Evolutionary conservation across 2,329 filamentous ascomycete species (phyloP).

Genomic region (Phyllosticta citribraziliensis): DNA sequence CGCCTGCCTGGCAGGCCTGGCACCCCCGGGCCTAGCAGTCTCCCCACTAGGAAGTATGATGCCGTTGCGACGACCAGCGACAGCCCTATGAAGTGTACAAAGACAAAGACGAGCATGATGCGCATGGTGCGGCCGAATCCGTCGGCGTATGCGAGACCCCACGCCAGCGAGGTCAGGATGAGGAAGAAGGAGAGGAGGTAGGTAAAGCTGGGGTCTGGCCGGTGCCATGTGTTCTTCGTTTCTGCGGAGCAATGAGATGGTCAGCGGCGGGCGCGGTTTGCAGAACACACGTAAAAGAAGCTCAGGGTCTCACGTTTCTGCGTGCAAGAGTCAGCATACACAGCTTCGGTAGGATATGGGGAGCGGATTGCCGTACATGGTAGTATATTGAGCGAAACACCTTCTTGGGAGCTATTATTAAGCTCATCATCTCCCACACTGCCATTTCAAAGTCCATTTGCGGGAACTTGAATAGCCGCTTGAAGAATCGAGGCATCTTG

Average conservation of each 20-base stretch:
- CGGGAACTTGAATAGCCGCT: constrained; percentile 60
- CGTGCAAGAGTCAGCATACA: background rate
- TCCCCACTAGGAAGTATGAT: constrained; percentile 55
- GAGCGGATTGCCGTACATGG: constrained; percentile 38
- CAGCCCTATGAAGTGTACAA: constrained; percentile 51
- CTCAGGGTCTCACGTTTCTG: constrained; percentile 29
- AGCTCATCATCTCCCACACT: constrained; percentile 61
- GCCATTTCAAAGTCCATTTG: constrained; percentile 69
- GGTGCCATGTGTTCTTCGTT: constrained; percentile 62
- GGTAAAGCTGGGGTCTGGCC: constrained; percentile 59
- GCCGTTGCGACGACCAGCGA: constrained; percentile 50
- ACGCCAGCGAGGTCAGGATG: constrained; percentile 42
- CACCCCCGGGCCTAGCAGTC: constrained; percentile 49
- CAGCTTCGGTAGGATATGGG: background rate
- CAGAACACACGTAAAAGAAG: background rate
- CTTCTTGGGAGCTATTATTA: constrained; percentile 60
- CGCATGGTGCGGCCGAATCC: constrained; percentile 34
- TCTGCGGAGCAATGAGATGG: constrained; percentile 31
- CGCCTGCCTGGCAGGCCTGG: constrained; percentile 42
- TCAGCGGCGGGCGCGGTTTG: background rate
- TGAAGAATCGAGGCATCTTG: constrained; percentile 58
- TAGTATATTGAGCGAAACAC: constrained; percentile 64
- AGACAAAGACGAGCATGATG: constrained; percentile 39
- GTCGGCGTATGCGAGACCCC: constrained; percentile 48
- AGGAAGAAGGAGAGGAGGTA: constrained; percentile 60